These are phyloP conservation scores for Colletotrichum caudatum DNA, from an alignment of 2,329 filamentous ascomycete species.

Conservation along the genomic window DNA sequence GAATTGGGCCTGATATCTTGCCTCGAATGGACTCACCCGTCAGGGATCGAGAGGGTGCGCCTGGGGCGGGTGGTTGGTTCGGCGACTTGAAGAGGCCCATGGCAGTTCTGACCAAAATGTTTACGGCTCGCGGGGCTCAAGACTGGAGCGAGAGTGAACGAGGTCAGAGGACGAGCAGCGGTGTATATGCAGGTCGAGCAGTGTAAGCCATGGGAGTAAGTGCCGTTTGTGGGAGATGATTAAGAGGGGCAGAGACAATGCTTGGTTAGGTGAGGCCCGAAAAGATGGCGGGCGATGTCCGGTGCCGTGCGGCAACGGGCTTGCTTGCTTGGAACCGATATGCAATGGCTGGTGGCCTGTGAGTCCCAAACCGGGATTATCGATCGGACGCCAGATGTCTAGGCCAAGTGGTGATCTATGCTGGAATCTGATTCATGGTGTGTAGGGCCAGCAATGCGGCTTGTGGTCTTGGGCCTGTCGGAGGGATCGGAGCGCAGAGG, in stretches of 20 bases:
- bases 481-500: constrained; percentile 18
- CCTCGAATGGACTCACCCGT: constrained; percentile 65
- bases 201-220: constrained; percentile 33
- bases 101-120: constrained; percentile 21
- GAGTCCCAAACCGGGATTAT: constrained; percentile 26
- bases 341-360: constrained; percentile 6
- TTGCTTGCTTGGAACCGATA: constrained; percentile 30
- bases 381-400: constrained; percentile 36
- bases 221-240: constrained; percentile 21
- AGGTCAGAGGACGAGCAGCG: constrained; percentile 23
- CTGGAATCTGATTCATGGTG: constrained; percentile 46
- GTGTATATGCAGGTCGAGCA: constrained; percentile 39
- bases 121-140: constrained; percentile 25
- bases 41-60: constrained; percentile 51
- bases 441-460: constrained; percentile 52
- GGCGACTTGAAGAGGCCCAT: constrained; percentile 61
- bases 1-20: constrained; percentile 72
- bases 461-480: constrained; percentile 39
- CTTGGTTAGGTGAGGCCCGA: constrained; percentile 28
- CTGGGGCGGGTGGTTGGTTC: constrained; percentile 52
- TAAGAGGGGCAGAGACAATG: constrained; percentile 30
- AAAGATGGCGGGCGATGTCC: constrained; percentile 26
- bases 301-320: constrained; percentile 29
- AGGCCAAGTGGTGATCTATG: constrained; percentile 43
- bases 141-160: constrained; percentile 24